A percentile compares a stretch with the other conserved stretches of the same genome.
These are phyloP conservation scores for Amoebophrya sp. DNA, from an alignment of 169 alveolate species.

Conservation along the genomic window DNA sequence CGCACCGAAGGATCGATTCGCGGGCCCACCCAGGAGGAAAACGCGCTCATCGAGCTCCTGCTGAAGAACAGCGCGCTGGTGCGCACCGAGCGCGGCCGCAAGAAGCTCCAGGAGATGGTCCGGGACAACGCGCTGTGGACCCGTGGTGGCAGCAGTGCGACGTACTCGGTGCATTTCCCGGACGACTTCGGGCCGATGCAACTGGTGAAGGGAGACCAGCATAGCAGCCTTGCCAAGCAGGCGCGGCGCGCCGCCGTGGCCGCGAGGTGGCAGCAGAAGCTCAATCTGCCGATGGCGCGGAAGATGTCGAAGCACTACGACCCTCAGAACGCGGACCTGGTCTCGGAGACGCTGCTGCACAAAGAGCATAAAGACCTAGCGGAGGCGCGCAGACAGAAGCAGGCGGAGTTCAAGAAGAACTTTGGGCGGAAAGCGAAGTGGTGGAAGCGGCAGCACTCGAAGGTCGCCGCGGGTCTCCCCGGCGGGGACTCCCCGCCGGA, in stretches of 20 bases:
- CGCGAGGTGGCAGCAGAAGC: not conserved
- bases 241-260: not conserved
- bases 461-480: no score
- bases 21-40: not conserved
- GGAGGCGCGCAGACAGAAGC: not conserved
- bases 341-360: not conserved
- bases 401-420: no score
- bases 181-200: not conserved
- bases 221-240: no score
- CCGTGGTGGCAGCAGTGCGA: no score
- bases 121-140: not conserved
- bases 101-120: not conserved
- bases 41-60: not conserved
- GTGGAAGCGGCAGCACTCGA: not conserved
- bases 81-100: not conserved
- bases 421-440: not conserved
- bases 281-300: not conserved
- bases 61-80: not conserved
- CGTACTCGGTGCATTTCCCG: not conserved
- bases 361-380: not conserved
- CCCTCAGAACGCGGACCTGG: not conserved
- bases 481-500: no score
- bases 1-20: not conserved
- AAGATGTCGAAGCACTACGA: not conserved
- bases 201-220: not conserved